phyloP scores from a whole-genome alignment of 2,329 filamentous ascomycete species.

The Colletotrichum liaoningense region DNA sequence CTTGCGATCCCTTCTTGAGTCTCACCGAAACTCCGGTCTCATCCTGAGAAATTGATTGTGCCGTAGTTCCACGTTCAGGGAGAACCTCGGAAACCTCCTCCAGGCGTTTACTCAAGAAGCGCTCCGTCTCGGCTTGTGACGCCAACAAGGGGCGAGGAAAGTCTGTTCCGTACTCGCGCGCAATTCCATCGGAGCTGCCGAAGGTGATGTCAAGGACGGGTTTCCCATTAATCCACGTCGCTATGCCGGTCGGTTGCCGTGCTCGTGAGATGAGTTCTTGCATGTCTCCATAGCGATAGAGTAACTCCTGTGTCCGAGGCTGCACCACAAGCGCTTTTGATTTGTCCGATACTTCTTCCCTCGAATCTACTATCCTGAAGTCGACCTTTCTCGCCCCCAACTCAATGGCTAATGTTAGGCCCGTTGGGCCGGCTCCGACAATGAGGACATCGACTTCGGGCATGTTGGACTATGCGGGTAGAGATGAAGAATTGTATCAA shows the following conservation, averaged over 20 bases:
- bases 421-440: slow-evolving; percentile 49
- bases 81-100: not conserved
- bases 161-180: not conserved
- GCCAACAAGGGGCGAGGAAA: not conserved
- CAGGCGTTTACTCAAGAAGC: not conserved
- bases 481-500: no score
- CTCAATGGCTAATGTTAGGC: slow-evolving; percentile 47
- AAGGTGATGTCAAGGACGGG: slow-evolving; percentile 46
- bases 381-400: slow-evolving; percentile 43
- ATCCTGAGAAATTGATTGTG: not conserved
- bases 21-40: slow-evolving; percentile 22
- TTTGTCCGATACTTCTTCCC: slow-evolving; percentile 45
- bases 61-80: not conserved
- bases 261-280: slow-evolving; percentile 49
- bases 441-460: slow-evolving; percentile 43
- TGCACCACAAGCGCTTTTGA: slow-evolving; percentile 59
- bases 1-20: slow-evolving; percentile 37
- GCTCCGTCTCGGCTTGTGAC: not conserved
- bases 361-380: slow-evolving; percentile 52
- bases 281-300: slow-evolving; percentile 55
- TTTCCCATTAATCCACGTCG: slow-evolving; percentile 49
- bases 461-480: no score
- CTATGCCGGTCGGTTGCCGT: slow-evolving; percentile 48
- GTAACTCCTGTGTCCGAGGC: slow-evolving; percentile 60
- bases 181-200: slow-evolving; percentile 22